Evolutionary conservation across 2,329 filamentous ascomycete genomes (phyloP), one percentile per base, ranked within the genome.

Genomic region (Penicillium verrucosum): DNA sequence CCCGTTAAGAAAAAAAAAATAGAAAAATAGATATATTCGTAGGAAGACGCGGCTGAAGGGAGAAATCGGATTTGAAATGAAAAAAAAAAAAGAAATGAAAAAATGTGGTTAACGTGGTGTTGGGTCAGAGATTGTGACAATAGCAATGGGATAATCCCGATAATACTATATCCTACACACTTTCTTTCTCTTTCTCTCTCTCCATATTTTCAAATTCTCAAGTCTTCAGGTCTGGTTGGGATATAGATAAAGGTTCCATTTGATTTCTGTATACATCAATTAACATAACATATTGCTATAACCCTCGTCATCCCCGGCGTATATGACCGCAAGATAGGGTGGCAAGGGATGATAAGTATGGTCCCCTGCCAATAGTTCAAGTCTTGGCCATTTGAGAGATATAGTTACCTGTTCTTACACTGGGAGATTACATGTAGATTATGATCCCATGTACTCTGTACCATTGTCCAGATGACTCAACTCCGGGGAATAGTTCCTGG

Each of bases 91-190:
- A 2, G 18, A 32, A 32, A 32, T 12, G 1, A 12, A 48, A 37
- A 49, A 40, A 29, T 1, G 41, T 41, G 34, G n/a, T 42, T 23
- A 25, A 21, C 21, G 16, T 32, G 32, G 32, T 49, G 8, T 9
- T 21, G 46, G 42, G 42, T 44, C 45, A 53, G 46, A 52, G 59
- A 59, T 57, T 60, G 65, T 66, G 64, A 66, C 64, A 66, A 54
- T 51, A 65, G 55, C 51, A 66, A 66, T 66, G 63, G 63, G 60
- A 66, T 66, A 66, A 66, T 43, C 43, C 23, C 32, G 23, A 45
- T 27, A 42, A 42, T 42, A 27, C 9, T 16, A 27, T 30, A 11
- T 50, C 30, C 11, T 29, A 27, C 14, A 23, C 23, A 30, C 5
- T 16, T 14, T 30, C 27, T 30, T 3, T 14, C 9, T 21, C 2